Evolutionary conservation across 2,329 filamentous ascomycete species (phyloP), one percentile per base, ranked within the genome.

Genomic region (Colletotrichum sp.): DNA sequence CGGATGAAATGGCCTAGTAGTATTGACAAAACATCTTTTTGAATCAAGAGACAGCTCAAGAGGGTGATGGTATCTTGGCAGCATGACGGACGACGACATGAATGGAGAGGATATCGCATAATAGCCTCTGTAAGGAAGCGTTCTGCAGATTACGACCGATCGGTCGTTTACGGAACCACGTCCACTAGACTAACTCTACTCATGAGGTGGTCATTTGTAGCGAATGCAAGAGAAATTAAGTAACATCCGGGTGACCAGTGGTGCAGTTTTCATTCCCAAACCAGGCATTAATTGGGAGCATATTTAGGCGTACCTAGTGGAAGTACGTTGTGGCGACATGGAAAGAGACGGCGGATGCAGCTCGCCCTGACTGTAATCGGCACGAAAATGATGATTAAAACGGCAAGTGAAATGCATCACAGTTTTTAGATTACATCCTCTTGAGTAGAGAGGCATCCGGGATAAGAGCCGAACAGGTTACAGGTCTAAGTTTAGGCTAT

Each of bases 71-170:
- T 52, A 22, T 13, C 44, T 52, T 52, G 44, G n/a, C 44, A 2
- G n/a, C 44, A 8, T 52, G n/a, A 52, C 44, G 44, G 44, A 52
- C 44, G 11, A 22, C n/a, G 44, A 25, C 44, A 52, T 52, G n/a
- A 13, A 52, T 52, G 44, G n/a, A 22, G n/a, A 22, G 4, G 3
- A 52, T 11, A 8, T 5, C n/a, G 44, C 44, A 22, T 5, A 52
- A 0, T 11, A 1, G 4, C n/a, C 3, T 19, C 1, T 15, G 22
- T 8, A 12, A 49, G 11, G n/a, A n/a, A n/a, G 5, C 39, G 19
- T 8, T 44, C 39, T 44, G 39, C 9, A n/a, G 9, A 49, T 11
- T 11, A n/a, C 39, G n/a, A 6, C 39, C 39, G 6, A 49, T 49
- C n/a, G 9, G 0, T 49, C 19, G 19, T 13, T 52, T 13, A 22